Conservation (phyloP, 2,329 filamentous ascomycete species). For the Trichoderma koningii region DNA sequence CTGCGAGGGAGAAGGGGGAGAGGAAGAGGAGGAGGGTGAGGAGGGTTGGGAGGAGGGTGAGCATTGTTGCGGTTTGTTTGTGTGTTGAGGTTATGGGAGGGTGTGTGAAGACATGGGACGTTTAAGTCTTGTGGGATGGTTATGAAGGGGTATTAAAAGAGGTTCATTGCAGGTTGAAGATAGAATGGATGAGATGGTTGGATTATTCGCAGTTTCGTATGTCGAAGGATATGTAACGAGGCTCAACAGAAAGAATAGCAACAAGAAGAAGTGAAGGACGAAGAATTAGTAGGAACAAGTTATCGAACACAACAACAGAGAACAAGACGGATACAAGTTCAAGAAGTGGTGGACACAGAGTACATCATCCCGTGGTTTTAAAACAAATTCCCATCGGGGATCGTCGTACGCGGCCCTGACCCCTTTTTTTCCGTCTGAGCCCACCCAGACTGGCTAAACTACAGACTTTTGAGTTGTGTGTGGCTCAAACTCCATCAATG, state of each 20-base stretch:
- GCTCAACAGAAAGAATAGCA: too few species aligned
- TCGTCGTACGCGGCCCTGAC: conserved; percentile 10
- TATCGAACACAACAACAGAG: background rate
- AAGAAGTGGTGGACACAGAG: background rate
- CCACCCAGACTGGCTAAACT: background rate
- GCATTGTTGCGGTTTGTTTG: too few species aligned
- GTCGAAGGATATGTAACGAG: too few species aligned
- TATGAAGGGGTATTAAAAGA: too few species aligned
- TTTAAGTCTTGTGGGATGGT: too few species aligned
- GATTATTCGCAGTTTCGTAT: too few species aligned
- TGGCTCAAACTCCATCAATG: conserved; percentile 1
- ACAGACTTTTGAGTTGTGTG: background rate
- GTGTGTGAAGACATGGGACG: background rate
- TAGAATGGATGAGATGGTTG: too few species aligned
- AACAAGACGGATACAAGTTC: background rate
- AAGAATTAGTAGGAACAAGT: too few species aligned
- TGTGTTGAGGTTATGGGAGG: background rate
- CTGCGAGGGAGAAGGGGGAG: background rate
- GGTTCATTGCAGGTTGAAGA: too few species aligned
- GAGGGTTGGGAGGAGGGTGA: background rate
- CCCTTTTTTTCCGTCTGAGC: conserved; percentile 1
- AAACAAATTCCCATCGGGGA: background rate
- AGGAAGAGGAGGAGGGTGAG: background rate
- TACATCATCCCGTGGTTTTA: background rate
- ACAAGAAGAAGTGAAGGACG: too few species aligned